These are phyloP conservation scores for Cutaneotrichosporon curvatum DNA, from an alignment of 1,284 basidiomycete species.

Conservation along the genomic window DNA sequence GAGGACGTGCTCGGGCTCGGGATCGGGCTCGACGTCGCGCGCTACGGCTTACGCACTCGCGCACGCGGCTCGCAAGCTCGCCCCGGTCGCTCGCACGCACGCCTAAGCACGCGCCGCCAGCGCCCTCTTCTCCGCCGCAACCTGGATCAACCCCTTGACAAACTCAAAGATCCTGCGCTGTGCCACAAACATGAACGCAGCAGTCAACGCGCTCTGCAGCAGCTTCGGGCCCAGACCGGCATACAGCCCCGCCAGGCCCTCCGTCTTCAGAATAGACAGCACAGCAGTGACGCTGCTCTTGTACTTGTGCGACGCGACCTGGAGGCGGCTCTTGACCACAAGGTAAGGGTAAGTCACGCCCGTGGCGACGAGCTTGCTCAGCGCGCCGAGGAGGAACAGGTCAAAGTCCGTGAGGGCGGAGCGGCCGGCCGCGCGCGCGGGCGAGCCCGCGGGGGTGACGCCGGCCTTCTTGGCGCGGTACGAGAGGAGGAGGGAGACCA, in stretches of 20 bases:
- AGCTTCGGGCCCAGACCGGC: slow-evolving; percentile 79
- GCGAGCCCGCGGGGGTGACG: slow-evolving; percentile 36
- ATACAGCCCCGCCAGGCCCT: slow-evolving; percentile 70
- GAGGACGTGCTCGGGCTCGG: no score
- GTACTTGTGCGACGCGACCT: slow-evolving; percentile 48
- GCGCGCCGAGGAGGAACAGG: slow-evolving; percentile 80
- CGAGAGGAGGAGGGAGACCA: slow-evolving; percentile 45
- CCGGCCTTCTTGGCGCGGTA: slow-evolving; percentile 43
- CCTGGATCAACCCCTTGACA: slow-evolving; percentile 36
- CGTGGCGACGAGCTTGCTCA: slow-evolving; percentile 64
- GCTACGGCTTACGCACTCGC: no score
- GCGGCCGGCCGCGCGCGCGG: slow-evolving; percentile 41
- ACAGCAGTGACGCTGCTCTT: slow-evolving; percentile 42
- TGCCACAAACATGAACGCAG: slow-evolving; percentile 78
- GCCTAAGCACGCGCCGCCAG: not conserved
- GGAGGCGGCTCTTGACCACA: slow-evolving; percentile 47
- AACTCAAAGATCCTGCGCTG: slow-evolving; percentile 58
- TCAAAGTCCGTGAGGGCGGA: slow-evolving; percentile 67
- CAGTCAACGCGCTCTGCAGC: slow-evolving; percentile 79
- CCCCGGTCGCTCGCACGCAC: not conserved
- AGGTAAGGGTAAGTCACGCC: slow-evolving; percentile 45
- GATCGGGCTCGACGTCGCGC: no score
- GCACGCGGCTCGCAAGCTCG: no score
- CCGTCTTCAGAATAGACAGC: slow-evolving; percentile 58
- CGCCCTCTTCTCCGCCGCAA: slow-evolving; percentile 13